These are phyloP conservation scores for Plenodomus biglobosus DNA, from an alignment of 2,329 filamentous ascomycete species.

Conservation along the genomic window DNA sequence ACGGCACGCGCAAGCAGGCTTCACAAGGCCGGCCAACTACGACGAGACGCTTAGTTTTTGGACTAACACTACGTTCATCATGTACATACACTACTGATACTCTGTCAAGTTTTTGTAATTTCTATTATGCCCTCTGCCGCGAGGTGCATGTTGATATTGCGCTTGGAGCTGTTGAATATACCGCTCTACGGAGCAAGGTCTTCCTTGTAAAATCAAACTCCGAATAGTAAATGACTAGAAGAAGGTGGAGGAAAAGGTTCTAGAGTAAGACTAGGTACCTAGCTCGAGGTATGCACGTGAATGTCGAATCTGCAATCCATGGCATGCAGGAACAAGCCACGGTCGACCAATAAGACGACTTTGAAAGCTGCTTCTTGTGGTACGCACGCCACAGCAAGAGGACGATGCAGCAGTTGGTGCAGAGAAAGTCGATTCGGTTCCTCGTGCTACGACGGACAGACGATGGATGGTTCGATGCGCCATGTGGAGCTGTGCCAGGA, in stretches of 20 bases:
- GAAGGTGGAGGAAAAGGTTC: background rate
- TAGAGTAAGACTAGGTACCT: too few species aligned
- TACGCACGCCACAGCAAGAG: too few species aligned
- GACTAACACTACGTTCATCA: background rate
- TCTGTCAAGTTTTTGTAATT: conserved; percentile 15
- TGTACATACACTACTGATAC: conserved; percentile 4
- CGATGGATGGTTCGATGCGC: conserved; percentile 17
- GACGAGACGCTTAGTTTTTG: conserved; percentile 8
- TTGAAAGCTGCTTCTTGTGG: too few species aligned
- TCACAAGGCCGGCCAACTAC: background rate
- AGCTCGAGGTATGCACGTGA: too few species aligned
- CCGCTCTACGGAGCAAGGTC: conserved; percentile 1
- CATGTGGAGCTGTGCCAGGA: background rate
- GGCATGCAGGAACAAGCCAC: background rate
- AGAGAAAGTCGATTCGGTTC: too few species aligned
- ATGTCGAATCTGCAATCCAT: too few species aligned
- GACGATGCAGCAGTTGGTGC: too few species aligned
- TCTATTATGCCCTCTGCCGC: conserved; percentile 15
- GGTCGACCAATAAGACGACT: background rate
- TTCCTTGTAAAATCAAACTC: background rate
- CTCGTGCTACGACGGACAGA: background rate
- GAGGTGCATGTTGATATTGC: background rate
- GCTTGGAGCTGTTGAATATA: conserved; percentile 2
- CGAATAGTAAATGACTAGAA: background rate
- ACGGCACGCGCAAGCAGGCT: background rate